Conservation (phyloP, 2,329 filamentous ascomycete genomes). For the Fusarium floridanum region DNA sequence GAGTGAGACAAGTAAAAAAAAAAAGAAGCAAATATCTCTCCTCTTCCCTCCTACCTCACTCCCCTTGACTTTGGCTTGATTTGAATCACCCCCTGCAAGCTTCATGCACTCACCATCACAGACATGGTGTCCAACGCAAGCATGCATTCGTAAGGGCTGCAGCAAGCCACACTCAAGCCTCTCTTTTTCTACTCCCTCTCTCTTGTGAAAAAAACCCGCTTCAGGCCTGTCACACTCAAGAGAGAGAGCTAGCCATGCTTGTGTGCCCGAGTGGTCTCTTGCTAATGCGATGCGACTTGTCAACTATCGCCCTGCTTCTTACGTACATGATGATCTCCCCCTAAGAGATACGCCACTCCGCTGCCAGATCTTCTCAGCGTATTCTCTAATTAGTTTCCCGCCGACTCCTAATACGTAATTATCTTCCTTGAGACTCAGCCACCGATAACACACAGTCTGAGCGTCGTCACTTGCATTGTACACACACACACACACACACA, state of each 20-base stretch:
- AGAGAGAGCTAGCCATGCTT: conserved; percentile 11
- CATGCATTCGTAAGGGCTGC: conserved; percentile 22
- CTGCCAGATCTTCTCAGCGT: background rate
- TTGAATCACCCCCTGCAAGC: conserved; percentile 31
- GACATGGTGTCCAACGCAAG: conserved; percentile 26
- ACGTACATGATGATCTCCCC: conserved; percentile 10
- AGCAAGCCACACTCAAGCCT: conserved; percentile 8
- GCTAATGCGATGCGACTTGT: conserved; percentile 15
- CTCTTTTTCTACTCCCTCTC: background rate
- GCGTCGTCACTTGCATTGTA: background rate
- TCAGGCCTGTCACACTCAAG: background rate
- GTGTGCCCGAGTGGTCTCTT: background rate
- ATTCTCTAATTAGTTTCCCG: background rate
- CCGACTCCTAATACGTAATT: background rate
- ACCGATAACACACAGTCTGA: background rate
- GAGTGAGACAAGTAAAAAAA: conserved; percentile 9
- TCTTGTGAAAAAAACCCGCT: background rate
- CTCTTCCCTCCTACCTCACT: conserved; percentile 5
- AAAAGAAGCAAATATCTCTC: conserved; percentile 3
- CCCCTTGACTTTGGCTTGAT: conserved; percentile 6
- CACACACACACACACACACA: too few relatives aligned
- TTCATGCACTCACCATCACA: conserved; percentile 37
- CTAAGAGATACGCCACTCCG: conserved; percentile 3
- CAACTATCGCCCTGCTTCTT: conserved; percentile 14
- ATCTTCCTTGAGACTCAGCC: background rate